Conservation (phyloP, 352 stramenopile genomes). For the Globisporangium orthogonon region DNA sequence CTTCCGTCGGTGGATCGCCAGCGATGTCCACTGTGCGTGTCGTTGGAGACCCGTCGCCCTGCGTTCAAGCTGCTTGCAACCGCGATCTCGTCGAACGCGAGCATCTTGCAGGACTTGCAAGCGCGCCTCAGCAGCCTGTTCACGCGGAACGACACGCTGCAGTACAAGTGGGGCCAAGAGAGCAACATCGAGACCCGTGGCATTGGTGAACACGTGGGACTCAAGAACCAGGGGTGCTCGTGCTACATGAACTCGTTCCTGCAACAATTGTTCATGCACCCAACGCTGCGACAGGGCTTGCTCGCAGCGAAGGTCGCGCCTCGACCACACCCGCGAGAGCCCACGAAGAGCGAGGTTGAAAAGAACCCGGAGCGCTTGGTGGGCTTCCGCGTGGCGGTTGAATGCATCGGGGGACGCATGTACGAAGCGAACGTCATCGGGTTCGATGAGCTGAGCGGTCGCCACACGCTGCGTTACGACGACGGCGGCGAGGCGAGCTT, state of each 20-base stretch:
- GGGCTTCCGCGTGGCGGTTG: constrained; percentile 84
- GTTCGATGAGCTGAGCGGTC: constrained; percentile 76
- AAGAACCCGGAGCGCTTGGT: constrained; percentile 66
- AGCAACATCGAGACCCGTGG: constrained; percentile 75
- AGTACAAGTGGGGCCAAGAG: constrained; percentile 79
- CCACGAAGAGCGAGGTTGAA: constrained; percentile 88
- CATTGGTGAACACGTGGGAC: constrained; percentile 84
- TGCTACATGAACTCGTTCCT: constrained; percentile 99
- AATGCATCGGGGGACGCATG: constrained; percentile 90
- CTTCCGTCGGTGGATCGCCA: constrained; percentile 56
- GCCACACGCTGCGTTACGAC: constrained; percentile 84
- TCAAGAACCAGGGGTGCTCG: constrained; percentile 99
- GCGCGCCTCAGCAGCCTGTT: constrained; percentile 55
- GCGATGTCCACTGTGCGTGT: constrained; percentile 67
- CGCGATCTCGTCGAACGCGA: constrained; percentile 60
- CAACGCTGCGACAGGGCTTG: constrained; percentile 70
- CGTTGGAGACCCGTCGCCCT: constrained; percentile 65
- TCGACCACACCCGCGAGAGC: constrained; percentile 45
- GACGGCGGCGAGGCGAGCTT: constrained; percentile 85
- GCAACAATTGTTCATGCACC: constrained; percentile 95
- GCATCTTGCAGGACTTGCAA: constrained; percentile 57
- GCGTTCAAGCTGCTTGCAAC: constrained; percentile 80
- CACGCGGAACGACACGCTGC: constrained; percentile 46
- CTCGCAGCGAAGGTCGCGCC: constrained; percentile 62
- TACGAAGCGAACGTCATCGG: constrained; percentile 91